Conservation (phyloP, 371 early-diverging fungal species). For the Mortierella sp. region DNA sequence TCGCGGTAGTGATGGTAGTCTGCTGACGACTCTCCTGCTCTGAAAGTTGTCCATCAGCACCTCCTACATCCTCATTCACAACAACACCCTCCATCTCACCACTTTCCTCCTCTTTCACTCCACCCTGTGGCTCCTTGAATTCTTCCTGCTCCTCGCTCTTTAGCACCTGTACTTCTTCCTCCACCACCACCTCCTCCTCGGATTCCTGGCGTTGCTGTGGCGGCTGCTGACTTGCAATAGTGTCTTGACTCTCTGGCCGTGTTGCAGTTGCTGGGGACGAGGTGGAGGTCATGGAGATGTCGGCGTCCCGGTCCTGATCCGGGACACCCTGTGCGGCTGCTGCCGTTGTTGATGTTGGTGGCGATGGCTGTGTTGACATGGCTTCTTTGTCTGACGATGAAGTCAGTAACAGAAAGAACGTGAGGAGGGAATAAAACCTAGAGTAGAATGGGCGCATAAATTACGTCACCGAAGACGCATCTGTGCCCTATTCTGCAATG, state of each 20-base stretch:
- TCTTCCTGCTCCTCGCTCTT: neutral
- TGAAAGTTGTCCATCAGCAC: neutral
- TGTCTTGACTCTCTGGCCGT: slow-evolving; percentile 36
- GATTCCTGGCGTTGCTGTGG: neutral
- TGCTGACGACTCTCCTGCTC: neutral
- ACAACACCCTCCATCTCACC: neutral
- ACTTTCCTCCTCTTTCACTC: neutral
- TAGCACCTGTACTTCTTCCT: neutral
- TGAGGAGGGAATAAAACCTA: neutral
- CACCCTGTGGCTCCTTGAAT: neutral
- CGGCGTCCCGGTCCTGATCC: neutral
- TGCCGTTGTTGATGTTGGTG: neutral
- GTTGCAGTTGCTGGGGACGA: neutral
- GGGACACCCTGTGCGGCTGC: neutral
- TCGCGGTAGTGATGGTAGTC: neutral
- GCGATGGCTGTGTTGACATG: neutral
- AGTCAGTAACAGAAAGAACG: neutral
- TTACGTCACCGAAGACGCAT: too few species aligned
- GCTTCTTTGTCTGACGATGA: neutral
- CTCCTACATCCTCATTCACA: neutral
- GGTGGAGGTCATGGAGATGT: neutral
- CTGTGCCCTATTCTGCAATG: too few species aligned
- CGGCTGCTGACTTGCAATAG: slow-evolving; percentile 21
- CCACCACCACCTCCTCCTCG: neutral
- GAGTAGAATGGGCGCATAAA: too few species aligned